A percentile compares a stretch with the other conserved stretches of the same genome.
Evolutionary conservation across 164 flowering plant genomes (phyloP).

Genomic region (Aristolochia contorta): DNA sequence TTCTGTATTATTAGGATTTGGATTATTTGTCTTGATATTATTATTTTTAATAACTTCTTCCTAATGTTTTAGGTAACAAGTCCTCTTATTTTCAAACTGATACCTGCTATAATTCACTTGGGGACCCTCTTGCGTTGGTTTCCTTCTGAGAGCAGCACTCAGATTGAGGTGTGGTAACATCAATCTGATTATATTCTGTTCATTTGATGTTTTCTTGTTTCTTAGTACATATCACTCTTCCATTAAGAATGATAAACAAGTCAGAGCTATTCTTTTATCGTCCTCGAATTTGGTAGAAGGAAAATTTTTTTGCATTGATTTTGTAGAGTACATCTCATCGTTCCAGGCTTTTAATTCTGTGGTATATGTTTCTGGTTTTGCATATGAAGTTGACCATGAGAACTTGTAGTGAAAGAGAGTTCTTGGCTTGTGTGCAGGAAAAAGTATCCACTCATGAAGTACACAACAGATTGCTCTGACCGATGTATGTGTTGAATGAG

Average conservation of each 20-base stretch:
- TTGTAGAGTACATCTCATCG: no score
- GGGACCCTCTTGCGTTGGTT: slow-evolving; percentile 93
- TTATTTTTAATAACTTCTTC: not conserved
- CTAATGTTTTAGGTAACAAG: slow-evolving; percentile 64
- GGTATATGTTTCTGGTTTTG: no score
- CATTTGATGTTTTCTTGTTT: not conserved
- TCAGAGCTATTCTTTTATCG: no score
- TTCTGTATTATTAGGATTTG: not conserved
- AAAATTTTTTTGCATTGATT: no score
- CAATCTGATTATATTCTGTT: not conserved
- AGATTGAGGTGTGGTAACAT: slow-evolving; percentile 45
- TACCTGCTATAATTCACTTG: slow-evolving; percentile 77
- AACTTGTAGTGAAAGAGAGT: no score
- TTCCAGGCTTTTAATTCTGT: no score
- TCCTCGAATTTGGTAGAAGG: no score
- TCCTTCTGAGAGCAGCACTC: slow-evolving; percentile 52
- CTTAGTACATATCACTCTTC: no score
- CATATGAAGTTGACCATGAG: no score
- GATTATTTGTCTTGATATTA: not conserved
- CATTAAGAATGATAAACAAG: no score
- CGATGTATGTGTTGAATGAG: not conserved
- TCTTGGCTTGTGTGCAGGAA: slow-evolving; percentile 33
- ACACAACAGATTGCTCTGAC: slow-evolving; percentile 41
- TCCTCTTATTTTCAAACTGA: slow-evolving; percentile 81
- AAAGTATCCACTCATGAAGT: slow-evolving; percentile 32